These are phyloP conservation scores for Plectranthus barbatus DNA, from an alignment of 257 asterid genomes.

Conservation along the genomic window DNA sequence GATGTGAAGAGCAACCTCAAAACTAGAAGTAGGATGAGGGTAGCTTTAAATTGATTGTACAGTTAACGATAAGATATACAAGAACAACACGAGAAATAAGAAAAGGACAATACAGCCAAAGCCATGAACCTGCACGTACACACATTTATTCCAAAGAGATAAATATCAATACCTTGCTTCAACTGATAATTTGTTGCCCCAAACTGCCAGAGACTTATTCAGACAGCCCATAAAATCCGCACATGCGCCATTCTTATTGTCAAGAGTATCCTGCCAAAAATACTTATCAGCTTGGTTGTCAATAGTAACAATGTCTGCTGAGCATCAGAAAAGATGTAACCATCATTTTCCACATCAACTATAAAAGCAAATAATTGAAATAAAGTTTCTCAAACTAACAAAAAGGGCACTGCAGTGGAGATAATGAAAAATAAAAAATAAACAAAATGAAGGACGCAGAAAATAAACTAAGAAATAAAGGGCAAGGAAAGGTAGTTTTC, in stretches of 20 bases:
- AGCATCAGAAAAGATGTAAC: conserved; percentile 7
- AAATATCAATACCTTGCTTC: conserved; percentile 63
- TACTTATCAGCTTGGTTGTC: conserved; percentile 7
- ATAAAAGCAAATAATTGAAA: not conserved
- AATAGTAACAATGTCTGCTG: not conserved
- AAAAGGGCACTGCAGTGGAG: not conserved
- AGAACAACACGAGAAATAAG: not conserved
- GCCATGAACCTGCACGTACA: not conserved
- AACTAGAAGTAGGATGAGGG: conserved; percentile 1
- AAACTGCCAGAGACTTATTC: conserved; percentile 71
- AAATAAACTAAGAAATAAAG: not conserved
- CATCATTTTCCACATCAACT: not conserved
- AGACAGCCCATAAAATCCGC: conserved; percentile 54
- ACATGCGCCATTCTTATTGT: conserved; percentile 57
- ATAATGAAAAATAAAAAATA: not conserved
- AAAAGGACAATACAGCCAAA: not conserved
- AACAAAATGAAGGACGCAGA: not conserved
- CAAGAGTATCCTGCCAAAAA: conserved; percentile 60
- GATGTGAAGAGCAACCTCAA: not conserved
- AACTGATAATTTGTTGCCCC: conserved; percentile 58
- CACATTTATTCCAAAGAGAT: not conserved
- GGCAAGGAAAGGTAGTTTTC: not conserved
- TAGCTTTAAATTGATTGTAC: not conserved
- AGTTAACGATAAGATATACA: not conserved
- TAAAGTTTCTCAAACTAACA: conserved; percentile 10